Base-by-base conservation (phyloP, 768 basidiomycete genomes). In the Boletus bicolor region DNA sequence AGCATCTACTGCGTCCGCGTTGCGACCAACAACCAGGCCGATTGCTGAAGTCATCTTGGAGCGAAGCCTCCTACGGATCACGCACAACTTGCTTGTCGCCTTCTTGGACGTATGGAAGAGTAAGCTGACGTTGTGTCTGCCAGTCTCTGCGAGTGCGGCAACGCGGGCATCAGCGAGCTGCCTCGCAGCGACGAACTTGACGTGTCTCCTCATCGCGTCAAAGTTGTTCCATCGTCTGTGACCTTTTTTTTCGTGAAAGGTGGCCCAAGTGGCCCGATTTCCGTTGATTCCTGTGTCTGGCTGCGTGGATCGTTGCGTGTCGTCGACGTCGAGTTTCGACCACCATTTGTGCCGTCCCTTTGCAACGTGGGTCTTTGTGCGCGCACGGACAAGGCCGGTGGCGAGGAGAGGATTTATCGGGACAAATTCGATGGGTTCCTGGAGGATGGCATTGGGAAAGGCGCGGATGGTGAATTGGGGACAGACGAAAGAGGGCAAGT, bases 81-180 rank as follows among this genome's bases (percentile, higher is more conserved):
- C 66, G 5, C 34, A 57, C 6, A 52, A 60, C 34, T 68, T 69
- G 59, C 59, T 67, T 2, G 65, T 68, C 2, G 50, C 41, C 49
- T 67, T 69, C 47, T 69, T 69, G 6, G 63, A 51, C 0, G 51
- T 60, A 47, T 61, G 58, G 35, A 63, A 68, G 19, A 65, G 55
- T 0, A 68, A 51, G 24, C 55, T 24, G 44, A 68, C 10, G 37
- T 52, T 64, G 37, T 5, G 50, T 37, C 53, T 57, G 28, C 55
- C 61, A 3, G n/a, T 34, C 26, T 32, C 5, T 24, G 61, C 54
- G 47, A 63, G 32, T 24, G 46, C 56, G 15, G 57, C 51, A 4
- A 44, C 5, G 19, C 37, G 51, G 5, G 48, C 51, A 17, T 63
- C 54, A 1, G 55, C 55, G 43, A 60, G 32, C 35, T 53, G 54